Base-by-base conservation (phyloP, 148 eudicot species). In the Dysphania ambrosioides region DNA sequence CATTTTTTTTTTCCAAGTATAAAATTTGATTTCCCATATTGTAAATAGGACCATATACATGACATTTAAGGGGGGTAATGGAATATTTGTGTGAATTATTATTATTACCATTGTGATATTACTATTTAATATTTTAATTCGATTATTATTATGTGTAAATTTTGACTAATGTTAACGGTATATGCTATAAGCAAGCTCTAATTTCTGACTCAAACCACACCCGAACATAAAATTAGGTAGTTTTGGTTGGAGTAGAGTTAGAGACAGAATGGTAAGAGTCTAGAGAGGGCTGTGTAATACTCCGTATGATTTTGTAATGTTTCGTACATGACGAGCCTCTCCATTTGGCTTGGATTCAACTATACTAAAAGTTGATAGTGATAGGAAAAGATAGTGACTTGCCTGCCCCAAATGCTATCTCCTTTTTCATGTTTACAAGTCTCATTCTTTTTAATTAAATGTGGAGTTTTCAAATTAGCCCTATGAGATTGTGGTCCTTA, bases 31-130 rank as follows among this genome's bases (percentile, higher is more conserved):
- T 60, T 74, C 70, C 16, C 57, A 78, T 66, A 83, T 73, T 89
- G 90, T 89, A 86, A 69, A 87, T 87, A 91, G 88, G 86, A 73
- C 66, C 67, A 73, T 55, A 82, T 82, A 82, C 81, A 70, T 80
- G 73, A 76, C 80, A 76, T 66, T 58, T 66, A 57, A 57, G 56
- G 70, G 70, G 72, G 72, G 72, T 72, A 67, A 42, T 70, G 72
- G 60, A 72, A 70, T 82, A 73, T 82, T 74, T 70, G 84, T 82
- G 84, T 78, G 81, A 82, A 78, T 78, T 82, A 78, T 82, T 71
- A 31, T 76, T 2, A 58, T 57, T 6, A 19, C 5, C 57, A 8
- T 71, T 21, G 26, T 49, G 29, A 24, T 13, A 53, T 65, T 4
- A 36, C 64, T 61, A 23, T 34, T 42, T 10, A n/a, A 12, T 12